Base-by-base conservation (phyloP, 441 rosid species). In the Euphorbia celastroides region DNA sequence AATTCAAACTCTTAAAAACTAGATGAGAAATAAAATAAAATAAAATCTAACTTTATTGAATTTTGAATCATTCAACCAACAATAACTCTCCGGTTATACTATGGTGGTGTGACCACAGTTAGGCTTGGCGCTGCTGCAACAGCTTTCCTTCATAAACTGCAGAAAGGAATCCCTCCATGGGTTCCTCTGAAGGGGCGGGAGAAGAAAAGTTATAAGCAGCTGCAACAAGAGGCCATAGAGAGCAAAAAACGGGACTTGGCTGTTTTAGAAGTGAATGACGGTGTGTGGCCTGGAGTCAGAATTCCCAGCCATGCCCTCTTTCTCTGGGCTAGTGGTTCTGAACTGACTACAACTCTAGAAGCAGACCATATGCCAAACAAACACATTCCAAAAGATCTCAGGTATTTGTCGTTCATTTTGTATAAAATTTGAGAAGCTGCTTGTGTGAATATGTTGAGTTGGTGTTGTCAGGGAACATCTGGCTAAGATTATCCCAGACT, bases 281-380 rank as follows among this genome's bases (percentile, higher is more conserved):
- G 96, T 56, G 74, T 87, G 68, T 92, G 97, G 98, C 98, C 97
- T 50, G 97, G 98, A 68, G 79, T 86, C 44, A 81, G 87, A 81
- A 90, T 74, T 65, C 98, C 97, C 26, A 90, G 96, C 74, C 93
- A 92, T 73, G 87, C 90, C 34, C 78, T 92, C 57, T 92, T 88
- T 82, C 98, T 92, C 50, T 90, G 98, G 98, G 98, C 98, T 34
- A 80, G 97, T 77, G 98, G 98, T 32, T 50, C 97, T 57, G 97
- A 87, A 71, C 68, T 92, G 64, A 92, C 98, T 36, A 70, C 85
- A 19, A 68, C 74, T 46, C 70, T 92, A 76, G 97, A 92, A 80
- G 55, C 78, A 59, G 98, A 92, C 71, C 90, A 88, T 80, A 90
- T 92, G 98, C 97, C 97, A 9, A 92, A 92, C 79, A 92, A 90